phyloP scores from a whole-genome alignment of 2,329 filamentous ascomycete species.

The Diaporthe amygdali region DNA sequence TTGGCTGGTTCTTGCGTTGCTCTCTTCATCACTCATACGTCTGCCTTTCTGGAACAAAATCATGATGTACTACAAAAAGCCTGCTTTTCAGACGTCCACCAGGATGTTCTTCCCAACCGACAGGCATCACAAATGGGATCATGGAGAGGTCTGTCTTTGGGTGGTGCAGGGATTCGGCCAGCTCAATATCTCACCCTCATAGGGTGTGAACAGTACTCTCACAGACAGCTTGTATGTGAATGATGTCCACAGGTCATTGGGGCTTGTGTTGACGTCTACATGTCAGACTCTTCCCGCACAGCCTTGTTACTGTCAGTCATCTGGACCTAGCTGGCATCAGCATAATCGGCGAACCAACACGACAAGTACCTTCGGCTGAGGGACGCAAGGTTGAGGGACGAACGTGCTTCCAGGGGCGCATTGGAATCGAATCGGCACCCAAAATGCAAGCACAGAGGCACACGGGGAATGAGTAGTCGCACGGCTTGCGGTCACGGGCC shows the following conservation, averaged over 20 bases:
- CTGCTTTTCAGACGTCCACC: background rate
- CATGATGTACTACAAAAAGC: background rate
- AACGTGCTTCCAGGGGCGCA: no score
- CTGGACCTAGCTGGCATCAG: background rate
- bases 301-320: background rate
- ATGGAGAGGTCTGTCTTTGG: background rate
- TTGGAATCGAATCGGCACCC: background rate
- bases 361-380: background rate
- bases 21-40: no score
- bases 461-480: no score
- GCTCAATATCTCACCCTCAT: background rate
- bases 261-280: background rate
- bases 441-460: background rate
- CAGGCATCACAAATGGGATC: background rate
- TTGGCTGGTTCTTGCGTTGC: no score
- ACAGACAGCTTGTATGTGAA: background rate
- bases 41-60: background rate
- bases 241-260: background rate
- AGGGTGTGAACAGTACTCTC: background rate
- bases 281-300: background rate
- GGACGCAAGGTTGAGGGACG: no score
- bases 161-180: no score
- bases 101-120: background rate
- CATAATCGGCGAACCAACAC: background rate
- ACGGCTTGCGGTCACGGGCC: background rate